Evolutionary conservation across 2,329 filamentous ascomycete species (phyloP).

Genomic region (Botryotinia convoluta): DNA sequence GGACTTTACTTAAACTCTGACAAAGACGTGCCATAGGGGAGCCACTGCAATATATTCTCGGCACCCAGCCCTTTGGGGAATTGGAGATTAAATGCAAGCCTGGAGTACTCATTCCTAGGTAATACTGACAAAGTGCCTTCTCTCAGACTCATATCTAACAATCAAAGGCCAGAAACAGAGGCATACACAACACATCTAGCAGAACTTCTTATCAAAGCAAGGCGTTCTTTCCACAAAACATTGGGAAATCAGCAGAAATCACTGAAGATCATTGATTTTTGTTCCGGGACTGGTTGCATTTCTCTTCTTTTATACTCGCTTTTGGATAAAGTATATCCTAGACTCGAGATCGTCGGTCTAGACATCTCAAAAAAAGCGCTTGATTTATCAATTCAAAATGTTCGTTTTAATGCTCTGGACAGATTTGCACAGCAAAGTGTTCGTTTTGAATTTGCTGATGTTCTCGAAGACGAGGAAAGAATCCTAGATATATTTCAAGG

Average conservation of each 20-base stretch:
- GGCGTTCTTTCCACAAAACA: background rate
- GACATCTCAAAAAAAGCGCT: constrained; percentile 71
- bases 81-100: constrained; percentile 73
- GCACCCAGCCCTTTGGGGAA: constrained; percentile 81
- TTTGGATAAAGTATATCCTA: constrained; percentile 44
- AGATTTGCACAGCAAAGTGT: background rate
- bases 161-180: constrained; percentile 64
- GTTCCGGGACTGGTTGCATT: constrained; percentile 90
- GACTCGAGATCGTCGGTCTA: constrained; percentile 63
- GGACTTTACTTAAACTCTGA: constrained; percentile 45
- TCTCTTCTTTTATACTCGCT: constrained; percentile 70
- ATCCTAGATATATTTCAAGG: background rate
- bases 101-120: constrained; percentile 84
- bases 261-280: constrained; percentile 75
- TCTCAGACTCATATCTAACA: constrained; percentile 6
- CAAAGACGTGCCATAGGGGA: constrained; percentile 56
- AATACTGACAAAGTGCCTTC: constrained; percentile 22
- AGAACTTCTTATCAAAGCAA: constrained; percentile 11
- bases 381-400: constrained; percentile 62
- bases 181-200: constrained; percentile 60
- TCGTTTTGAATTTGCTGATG: constrained; percentile 2
- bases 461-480: background rate
- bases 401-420: constrained; percentile 48
- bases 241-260: background rate
- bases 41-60: constrained; percentile 87